These are phyloP conservation scores for Ganoderma resinaceum DNA, from an alignment of 1,284 basidiomycete genomes.

Conservation along the genomic window DNA sequence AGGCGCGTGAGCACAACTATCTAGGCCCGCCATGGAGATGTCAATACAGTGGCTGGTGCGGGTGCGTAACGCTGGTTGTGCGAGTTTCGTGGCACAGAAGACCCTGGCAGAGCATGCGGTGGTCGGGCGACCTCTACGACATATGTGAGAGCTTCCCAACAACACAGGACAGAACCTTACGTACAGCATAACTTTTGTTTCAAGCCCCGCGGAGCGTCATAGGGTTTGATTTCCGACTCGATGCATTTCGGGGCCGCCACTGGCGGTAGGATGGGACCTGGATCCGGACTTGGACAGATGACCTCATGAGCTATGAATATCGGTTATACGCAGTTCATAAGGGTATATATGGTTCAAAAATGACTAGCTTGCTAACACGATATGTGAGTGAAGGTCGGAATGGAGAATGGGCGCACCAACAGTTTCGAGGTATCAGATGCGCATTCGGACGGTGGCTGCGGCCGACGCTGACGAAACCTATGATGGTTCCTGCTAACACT, in stretches of 20 bases:
- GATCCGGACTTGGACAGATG: not conserved
- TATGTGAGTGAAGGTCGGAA: not conserved
- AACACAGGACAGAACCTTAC: not conserved
- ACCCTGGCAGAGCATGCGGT: not conserved
- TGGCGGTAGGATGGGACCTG: not conserved
- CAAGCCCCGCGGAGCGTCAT: not conserved
- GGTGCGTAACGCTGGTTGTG: not conserved
- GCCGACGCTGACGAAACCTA: not conserved
- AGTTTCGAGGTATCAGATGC: not conserved
- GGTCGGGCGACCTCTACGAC: not conserved
- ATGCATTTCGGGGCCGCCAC: not conserved
- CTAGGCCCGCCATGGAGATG: not conserved
- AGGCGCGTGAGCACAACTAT: not conserved
- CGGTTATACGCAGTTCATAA: not conserved
- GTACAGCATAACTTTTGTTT: not conserved
- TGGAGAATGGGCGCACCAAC: slow-evolving; percentile 1
- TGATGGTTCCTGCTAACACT: not conserved
- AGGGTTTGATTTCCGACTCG: not conserved
- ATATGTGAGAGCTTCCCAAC: not conserved
- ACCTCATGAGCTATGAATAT: not conserved
- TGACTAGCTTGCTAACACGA: not conserved
- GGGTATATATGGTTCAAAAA: not conserved
- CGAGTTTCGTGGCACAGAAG: not conserved
- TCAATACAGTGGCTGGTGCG: not conserved
- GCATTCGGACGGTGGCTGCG: not conserved